Evolutionary conservation across 1,284 basidiomycete genomes (phyloP).

Genomic region (Binderoboletus segoi): DNA sequence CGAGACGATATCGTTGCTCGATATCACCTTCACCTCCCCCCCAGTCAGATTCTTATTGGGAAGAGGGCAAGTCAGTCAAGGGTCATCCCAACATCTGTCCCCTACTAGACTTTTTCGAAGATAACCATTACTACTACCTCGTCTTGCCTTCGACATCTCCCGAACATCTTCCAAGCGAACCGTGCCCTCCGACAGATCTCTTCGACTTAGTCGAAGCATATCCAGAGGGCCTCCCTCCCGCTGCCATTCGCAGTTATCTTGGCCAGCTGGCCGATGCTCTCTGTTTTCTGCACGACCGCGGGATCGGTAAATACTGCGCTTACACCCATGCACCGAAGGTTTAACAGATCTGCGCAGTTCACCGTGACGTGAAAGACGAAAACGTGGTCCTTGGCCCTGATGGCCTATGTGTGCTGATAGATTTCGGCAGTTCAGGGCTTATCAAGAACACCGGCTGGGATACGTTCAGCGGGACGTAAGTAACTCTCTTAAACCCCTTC

Average conservation of each 20-base stretch:
- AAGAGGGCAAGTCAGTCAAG: constrained; percentile 69
- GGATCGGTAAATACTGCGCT: constrained; percentile 63
- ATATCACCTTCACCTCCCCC: constrained; percentile 10
- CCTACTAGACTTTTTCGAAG: constrained; percentile 97
- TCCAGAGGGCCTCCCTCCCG: constrained; percentile 82
- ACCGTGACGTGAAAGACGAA: constrained; percentile 98
- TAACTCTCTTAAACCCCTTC: constrained; percentile 20
- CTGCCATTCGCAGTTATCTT: constrained; percentile 81
- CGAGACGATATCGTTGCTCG: constrained; percentile 45
- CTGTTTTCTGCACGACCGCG: constrained; percentile 87
- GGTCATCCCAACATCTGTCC: constrained; percentile 94
- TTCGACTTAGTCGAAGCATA: constrained; percentile 95
- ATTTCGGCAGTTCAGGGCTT: constrained; percentile 93
- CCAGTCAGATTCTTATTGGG: constrained; percentile 50
- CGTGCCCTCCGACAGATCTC: constrained; percentile 74
- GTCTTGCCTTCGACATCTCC: constrained; percentile 74
- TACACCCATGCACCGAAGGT: constrained; percentile 7
- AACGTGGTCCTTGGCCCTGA: constrained; percentile 83
- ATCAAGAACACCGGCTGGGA: constrained; percentile 88
- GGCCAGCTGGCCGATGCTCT: constrained; percentile 95
- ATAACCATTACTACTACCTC: constrained; percentile 95
- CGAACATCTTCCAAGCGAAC: constrained; percentile 52
- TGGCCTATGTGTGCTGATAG: constrained; percentile 89
- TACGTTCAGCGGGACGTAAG: constrained; percentile 92
- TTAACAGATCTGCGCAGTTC: constrained; percentile 56